These are phyloP conservation scores for Lolium rigidum DNA, from an alignment of 176 grass and related monocot genomes.

Conservation along the genomic window DNA sequence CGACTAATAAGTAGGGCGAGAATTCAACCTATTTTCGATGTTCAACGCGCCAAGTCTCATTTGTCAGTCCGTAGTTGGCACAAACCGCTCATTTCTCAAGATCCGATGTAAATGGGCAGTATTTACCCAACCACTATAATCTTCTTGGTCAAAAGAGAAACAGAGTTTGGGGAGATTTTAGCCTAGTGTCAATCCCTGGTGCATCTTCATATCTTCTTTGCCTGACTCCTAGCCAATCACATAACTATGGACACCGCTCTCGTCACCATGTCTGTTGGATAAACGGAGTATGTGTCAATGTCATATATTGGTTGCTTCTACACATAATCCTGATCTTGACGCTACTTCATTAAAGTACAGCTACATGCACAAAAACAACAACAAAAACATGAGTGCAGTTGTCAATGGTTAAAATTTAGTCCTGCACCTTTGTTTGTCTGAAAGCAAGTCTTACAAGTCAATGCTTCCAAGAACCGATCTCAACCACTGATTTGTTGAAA, in stretches of 20 bases:
- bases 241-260: too few species aligned
- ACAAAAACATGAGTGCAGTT: constrained; percentile 24
- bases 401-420: neutral
- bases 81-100: neutral
- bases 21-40: constrained; percentile 11
- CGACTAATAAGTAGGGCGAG: neutral
- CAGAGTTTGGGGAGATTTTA: too few species aligned
- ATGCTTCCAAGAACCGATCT: neutral
- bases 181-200: too few species aligned
- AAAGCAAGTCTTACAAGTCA: neutral
- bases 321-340: constrained; percentile 30
- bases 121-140: neutral
- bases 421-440: neutral
- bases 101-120: neutral
- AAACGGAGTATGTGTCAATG: constrained; percentile 4
- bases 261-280: too few species aligned
- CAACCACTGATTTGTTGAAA: neutral
- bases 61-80: neutral
- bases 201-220: too few species aligned
- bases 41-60: neutral
- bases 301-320: constrained; percentile 40
- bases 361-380: constrained; percentile 3
- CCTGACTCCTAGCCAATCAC: too few species aligned
- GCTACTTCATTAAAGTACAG: constrained; percentile 23
- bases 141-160: too few species aligned